phyloP scores from a whole-genome alignment of 129 eudicot species.

The Oenanthe sinensis region DNA sequence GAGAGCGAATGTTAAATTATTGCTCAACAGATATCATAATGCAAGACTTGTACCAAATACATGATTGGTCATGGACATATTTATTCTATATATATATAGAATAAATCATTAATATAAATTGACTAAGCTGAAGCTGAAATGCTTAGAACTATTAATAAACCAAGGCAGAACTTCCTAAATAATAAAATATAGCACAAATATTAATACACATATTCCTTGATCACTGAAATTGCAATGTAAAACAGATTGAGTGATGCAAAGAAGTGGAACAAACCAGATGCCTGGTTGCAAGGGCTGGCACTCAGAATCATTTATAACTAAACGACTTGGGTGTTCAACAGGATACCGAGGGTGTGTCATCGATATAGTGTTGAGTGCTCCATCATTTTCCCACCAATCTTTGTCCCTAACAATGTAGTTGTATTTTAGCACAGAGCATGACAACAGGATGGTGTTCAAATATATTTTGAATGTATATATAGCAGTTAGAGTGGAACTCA shows the following conservation, averaged over 20 bases:
- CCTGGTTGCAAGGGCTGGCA: constrained; percentile 90
- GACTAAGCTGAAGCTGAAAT: neutral
- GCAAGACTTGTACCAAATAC: neutral
- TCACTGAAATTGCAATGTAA: neutral
- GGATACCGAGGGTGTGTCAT: constrained; percentile 95
- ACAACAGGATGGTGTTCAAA: neutral
- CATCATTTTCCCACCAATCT: constrained; percentile 99
- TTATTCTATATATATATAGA: neutral
- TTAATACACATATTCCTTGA: neutral
- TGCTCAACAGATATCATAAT: neutral
- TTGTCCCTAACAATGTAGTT: constrained; percentile 54
- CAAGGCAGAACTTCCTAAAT: neutral
- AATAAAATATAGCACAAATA: neutral
- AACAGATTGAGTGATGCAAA: constrained; percentile 4
- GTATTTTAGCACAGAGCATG: neutral
- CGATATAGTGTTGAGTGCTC: constrained; percentile 83
- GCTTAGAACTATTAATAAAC: neutral
- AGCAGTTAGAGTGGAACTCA: neutral
- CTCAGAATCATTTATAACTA: constrained; percentile 69
- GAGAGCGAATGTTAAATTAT: neutral
- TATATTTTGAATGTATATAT: neutral
- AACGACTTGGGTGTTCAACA: constrained; percentile 67
- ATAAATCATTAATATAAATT: neutral
- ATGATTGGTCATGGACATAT: neutral
- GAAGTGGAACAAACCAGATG: constrained; percentile 52